Base-by-base conservation (phyloP, 768 basidiomycete genomes). In the Suillus plorans region DNA sequence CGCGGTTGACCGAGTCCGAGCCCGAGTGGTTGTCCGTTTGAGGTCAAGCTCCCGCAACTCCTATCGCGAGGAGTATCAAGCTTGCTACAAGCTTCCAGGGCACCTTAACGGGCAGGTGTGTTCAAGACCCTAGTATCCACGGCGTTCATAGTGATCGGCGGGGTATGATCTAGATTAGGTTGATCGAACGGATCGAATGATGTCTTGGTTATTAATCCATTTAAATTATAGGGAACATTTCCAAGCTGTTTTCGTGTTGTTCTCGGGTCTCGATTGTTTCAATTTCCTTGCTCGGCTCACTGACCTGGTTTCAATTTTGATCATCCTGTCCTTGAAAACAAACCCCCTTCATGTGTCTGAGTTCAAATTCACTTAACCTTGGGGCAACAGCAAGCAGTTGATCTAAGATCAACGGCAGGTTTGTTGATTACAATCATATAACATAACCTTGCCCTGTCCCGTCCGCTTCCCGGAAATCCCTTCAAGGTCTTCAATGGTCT, bases 401-500 rank as follows among this genome's bases (percentile, higher is more conserved):
- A 53, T 55, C 53, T 34, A 12, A 55, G 53, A 55, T 55, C 34
- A 12, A 36, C 53, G 12, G 34, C 12, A 55, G 53, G 34, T 55
- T 55, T 55, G 31, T 31, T 55, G 53, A 55, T 55, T 34, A 31
- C 20, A 20, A 42, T 42, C 58, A 59, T 59, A 42, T 59, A 59
- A 59, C 58, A 59, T 28, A 59, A 59, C 39, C 6, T 12, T 3
- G 42, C 36, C 7, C 36, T 22, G 18, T 39, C 5, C 16, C 10
- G 18, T 59, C 56, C 56, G 22, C 9, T 41, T 73, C 68, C 58
- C 75, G 47, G 71, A 69, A 37, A 63, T 75, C 63, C 44, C 70
- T 53, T 66, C 69, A 53, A 53, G 63, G 63, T 75, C 66, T 63
- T 67, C 64, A 67, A 69, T 61, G 72, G 72, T 37, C 44, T 64